These are phyloP conservation scores for Beta vulgaris DNA, from an alignment of 148 eudicot species.

Conservation along the genomic window DNA sequence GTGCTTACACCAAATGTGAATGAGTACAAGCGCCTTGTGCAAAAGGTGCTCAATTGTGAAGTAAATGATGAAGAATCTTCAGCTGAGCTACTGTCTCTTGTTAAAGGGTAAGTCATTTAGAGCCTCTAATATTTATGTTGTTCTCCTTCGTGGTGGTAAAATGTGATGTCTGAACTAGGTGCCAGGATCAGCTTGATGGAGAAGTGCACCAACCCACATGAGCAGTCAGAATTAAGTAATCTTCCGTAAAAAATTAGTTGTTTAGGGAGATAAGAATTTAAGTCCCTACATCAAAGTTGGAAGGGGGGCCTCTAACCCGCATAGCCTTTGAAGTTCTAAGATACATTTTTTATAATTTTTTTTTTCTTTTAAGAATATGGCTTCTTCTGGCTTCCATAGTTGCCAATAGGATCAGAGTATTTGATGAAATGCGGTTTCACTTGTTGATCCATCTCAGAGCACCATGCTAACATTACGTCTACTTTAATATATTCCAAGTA, in stretches of 20 bases:
- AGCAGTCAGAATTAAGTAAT: neutral
- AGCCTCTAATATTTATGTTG: neutral
- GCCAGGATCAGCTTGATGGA: neutral
- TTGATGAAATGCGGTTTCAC: neutral
- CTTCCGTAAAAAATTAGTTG: too few species aligned
- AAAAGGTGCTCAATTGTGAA: slow-evolving; percentile 77
- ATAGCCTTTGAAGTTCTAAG: neutral
- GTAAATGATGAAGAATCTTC: slow-evolving; percentile 70
- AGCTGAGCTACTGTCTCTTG: slow-evolving; percentile 66
- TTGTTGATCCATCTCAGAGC: neutral
- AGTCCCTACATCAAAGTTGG: neutral
- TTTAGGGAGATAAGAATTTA: neutral
- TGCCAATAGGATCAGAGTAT: neutral
- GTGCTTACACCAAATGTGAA: slow-evolving; percentile 93
- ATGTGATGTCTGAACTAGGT: neutral
- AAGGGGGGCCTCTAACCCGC: neutral
- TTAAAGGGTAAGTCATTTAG: slow-evolving; percentile 53
- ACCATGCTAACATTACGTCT: neutral
- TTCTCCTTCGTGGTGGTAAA: neutral
- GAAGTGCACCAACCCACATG: neutral
- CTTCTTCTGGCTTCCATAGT: neutral
- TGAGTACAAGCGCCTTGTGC: slow-evolving; percentile 93
- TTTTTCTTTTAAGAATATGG: too few species aligned
- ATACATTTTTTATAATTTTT: too few species aligned
- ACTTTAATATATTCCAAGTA: neutral